Conservation (phyloP, 2,329 filamentous ascomycete species). For the Stemphylium lycopersici region DNA sequence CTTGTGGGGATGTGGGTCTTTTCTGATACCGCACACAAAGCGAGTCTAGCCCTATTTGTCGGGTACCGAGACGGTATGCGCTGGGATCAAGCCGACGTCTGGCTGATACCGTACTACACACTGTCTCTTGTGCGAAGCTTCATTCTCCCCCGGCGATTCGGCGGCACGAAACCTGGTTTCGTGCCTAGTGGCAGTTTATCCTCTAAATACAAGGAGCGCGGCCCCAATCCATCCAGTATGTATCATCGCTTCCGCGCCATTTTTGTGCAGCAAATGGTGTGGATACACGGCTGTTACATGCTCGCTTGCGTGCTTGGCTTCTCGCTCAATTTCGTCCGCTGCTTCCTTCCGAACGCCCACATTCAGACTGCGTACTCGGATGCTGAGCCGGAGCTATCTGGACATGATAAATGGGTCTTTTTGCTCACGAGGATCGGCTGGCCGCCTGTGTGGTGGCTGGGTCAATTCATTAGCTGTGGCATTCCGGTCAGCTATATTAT, state of each 20-base stretch:
- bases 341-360: not conserved
- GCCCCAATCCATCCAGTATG: not conserved
- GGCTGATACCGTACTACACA: not conserved
- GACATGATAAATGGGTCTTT: not conserved
- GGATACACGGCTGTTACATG: not conserved
- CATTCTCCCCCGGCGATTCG: not conserved
- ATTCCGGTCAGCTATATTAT: not conserved
- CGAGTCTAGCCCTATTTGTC: not conserved
- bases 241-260: not conserved
- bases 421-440: constrained; percentile 1
- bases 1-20: constrained; percentile 4
- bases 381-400: not conserved
- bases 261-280: not conserved
- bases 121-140: not conserved
- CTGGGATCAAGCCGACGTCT: not conserved
- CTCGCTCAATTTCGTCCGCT: not conserved
- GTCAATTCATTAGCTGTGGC: not conserved
- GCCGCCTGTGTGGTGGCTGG: constrained; percentile 4
- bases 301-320: not conserved
- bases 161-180: constrained; percentile 1
- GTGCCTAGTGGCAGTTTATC: not conserved
- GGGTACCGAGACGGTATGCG: constrained; percentile 1
- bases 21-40: not conserved
- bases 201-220: not conserved
- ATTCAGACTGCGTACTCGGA: not conserved